Base-by-base conservation (phyloP, 352 stramenopile genomes). In the Thraustochytrium sp. region DNA sequence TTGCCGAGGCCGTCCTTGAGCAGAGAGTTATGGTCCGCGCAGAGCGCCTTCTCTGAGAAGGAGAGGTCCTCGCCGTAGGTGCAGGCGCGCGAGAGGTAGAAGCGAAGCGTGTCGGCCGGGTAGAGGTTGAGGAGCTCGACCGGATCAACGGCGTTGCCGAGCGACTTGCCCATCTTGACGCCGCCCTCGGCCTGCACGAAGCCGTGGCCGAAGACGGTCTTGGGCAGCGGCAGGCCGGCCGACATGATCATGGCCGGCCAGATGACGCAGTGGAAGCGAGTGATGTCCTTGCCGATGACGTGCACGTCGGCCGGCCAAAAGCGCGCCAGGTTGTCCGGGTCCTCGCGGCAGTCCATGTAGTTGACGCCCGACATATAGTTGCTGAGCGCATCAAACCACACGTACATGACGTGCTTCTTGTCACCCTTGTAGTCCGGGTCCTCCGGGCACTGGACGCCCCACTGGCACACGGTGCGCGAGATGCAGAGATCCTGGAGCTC, bases 211-310 rank as follows among this genome's bases (percentile, higher is more conserved):
- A 98, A 99, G 48, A 99, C 94, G 23, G 93, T 93, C 86, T 96
- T 95, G 18, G 92, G 91, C 64, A 99, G 89, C 3, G 94, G 92
- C 44, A 99, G 89, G 31, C 88, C 92, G 8, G 96, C 95, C 76
- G 92, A 98, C 94, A 99, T 98, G 62, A 99, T 90, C 48, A 99
- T 98, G 89, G 94, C 98, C n/a, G 97, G 97, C 97, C 97, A 99
- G 88, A 99, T 99, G 16, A 99, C 97, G 40, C 91, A 97, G 88
- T 99, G 97, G 88, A 99, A 99, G 94, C 96, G 98, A 49, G 98
- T 95, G 83, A 99, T 99, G 89, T 99, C 97, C 90, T 99, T 99
- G 74, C 96, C 97, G 86, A 99, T 98, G 54, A 98, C 90, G 72
- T 98, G 94, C 34, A 94, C 86, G 49, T 84, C 23, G 96, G 95